These are phyloP conservation scores for Trifolium repens DNA, from an alignment of 306 rosid genomes.

Conservation along the genomic window DNA sequence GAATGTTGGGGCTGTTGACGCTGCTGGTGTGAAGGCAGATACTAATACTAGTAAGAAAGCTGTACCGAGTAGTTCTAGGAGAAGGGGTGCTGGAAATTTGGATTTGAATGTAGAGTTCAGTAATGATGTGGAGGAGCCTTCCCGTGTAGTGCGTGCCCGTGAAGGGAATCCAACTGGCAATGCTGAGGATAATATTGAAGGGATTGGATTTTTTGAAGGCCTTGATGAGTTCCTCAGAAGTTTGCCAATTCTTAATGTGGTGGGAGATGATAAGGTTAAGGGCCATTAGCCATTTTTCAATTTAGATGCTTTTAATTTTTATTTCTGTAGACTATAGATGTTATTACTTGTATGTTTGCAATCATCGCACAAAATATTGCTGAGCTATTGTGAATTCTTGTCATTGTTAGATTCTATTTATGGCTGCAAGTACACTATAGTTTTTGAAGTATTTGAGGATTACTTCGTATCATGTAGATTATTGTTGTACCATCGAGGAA, in stretches of 20 bases:
- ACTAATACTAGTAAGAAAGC: slow-evolving; percentile 52
- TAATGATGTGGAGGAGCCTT: slow-evolving; percentile 83
- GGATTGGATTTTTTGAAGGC: slow-evolving; percentile 86
- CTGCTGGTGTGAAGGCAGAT: slow-evolving; percentile 43
- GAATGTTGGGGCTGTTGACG: slow-evolving; percentile 37
- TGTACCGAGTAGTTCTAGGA: slow-evolving; percentile 51
- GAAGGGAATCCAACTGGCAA: slow-evolving; percentile 61
- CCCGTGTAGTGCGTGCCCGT: slow-evolving; percentile 44
- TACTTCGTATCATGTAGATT: slow-evolving; percentile 35
- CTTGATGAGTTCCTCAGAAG: slow-evolving; percentile 91
- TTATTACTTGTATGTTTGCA: slow-evolving; percentile 42
- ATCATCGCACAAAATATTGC: slow-evolving; percentile 24
- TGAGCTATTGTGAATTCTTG: slow-evolving; percentile 47
- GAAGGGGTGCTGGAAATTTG: slow-evolving; percentile 70
- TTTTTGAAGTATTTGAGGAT: slow-evolving; percentile 38
- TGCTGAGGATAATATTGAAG: slow-evolving; percentile 87
- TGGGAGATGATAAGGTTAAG: slow-evolving; percentile 85
- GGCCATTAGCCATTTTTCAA: slow-evolving; percentile 54
- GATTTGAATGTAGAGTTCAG: slow-evolving; percentile 98
- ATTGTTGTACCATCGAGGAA: slow-evolving; percentile 36
- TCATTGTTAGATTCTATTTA: slow-evolving; percentile 43
- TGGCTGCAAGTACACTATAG: slow-evolving; percentile 31
- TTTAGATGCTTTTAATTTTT: slow-evolving; percentile 40
- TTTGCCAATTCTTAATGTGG: slow-evolving; percentile 66
- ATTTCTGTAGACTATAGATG: slow-evolving; percentile 51